These are phyloP conservation scores for Streptanthus diversifolius DNA, from an alignment of 345 rosid species.

Conservation along the genomic window DNA sequence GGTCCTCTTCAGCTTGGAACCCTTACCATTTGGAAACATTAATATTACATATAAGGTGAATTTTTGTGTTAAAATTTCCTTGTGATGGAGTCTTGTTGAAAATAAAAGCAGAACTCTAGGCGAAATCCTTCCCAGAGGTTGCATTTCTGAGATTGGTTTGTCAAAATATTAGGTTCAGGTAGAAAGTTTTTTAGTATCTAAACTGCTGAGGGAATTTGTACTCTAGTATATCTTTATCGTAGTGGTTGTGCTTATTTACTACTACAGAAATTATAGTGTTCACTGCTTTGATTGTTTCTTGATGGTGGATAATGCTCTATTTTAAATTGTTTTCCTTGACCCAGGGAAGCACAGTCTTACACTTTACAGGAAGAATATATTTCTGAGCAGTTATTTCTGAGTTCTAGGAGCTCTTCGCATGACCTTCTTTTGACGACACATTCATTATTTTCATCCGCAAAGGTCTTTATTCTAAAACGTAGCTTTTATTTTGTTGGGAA, in stretches of 20 bases:
- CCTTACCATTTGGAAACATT: neutral
- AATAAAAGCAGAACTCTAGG: neutral
- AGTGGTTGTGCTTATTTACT: conserved; percentile 12
- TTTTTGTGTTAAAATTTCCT: neutral
- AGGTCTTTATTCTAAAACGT: conserved; percentile 46
- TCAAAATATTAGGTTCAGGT: conserved; percentile 6
- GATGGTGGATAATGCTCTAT: conserved; percentile 14
- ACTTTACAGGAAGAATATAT: conserved; percentile 78
- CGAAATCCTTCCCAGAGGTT: conserved; percentile 9
- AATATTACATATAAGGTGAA: neutral
- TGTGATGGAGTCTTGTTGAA: conserved; percentile 12
- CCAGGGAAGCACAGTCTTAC: conserved; percentile 71
- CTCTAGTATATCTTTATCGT: neutral
- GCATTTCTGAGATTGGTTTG: conserved; percentile 9
- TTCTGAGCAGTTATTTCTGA: conserved; percentile 82
- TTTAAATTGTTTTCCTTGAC: conserved; percentile 20
- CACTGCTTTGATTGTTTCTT: conserved; percentile 4
- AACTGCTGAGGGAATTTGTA: neutral
- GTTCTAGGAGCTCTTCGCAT: conserved; percentile 59
- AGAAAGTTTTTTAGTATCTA: neutral
- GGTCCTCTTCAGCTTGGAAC: conserved; percentile 10
- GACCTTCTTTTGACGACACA: conserved; percentile 65
- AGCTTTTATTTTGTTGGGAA: conserved; percentile 3
- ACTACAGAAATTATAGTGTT: neutral
- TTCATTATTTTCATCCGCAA: conserved; percentile 58